These are phyloP conservation scores for Trichosporon ovoides DNA, from an alignment of 1,284 basidiomycete genomes.

Conservation along the genomic window DNA sequence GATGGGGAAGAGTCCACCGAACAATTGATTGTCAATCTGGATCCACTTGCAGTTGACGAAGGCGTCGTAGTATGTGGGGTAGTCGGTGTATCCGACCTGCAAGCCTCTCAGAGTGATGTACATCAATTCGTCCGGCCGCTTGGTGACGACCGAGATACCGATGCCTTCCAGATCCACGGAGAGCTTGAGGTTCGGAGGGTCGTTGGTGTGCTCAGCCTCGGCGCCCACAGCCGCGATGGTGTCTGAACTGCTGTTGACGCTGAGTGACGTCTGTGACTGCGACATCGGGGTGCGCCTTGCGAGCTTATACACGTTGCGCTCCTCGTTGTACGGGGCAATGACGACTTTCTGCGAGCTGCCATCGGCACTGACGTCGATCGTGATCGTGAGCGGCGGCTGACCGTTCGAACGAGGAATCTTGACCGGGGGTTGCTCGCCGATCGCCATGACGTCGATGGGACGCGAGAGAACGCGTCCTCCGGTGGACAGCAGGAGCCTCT, in stretches of 20 bases:
- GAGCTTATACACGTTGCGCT: conserved; percentile 83
- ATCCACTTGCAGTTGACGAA: conserved; percentile 81
- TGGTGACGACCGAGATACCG: conserved; percentile 88
- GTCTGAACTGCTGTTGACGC: conserved; percentile 1
- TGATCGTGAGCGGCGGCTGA: conserved; percentile 60
- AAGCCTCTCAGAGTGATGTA: conserved; percentile 78
- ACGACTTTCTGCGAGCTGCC: conserved; percentile 79
- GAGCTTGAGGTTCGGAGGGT: conserved; percentile 64
- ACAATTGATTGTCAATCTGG: conserved; percentile 96
- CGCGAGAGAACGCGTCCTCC: conserved; percentile 60
- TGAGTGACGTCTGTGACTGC: conserved; percentile 24
- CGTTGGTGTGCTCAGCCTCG: conserved; percentile 74
- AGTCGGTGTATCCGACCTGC: conserved; percentile 81
- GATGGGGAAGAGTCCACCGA: conserved; percentile 92
- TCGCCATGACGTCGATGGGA: conserved; percentile 88
- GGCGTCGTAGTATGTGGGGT: conserved; percentile 71
- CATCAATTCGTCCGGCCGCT: conserved; percentile 79
- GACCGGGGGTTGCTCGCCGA: conserved; percentile 87
- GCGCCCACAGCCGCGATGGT: conserved; percentile 56
- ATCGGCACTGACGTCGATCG: conserved; percentile 92
- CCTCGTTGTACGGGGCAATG: conserved; percentile 81
- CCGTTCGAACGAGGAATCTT: conserved; percentile 55
- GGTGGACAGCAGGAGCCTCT: conserved; percentile 68
- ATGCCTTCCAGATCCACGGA: conserved; percentile 81
- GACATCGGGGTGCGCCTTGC: conserved; percentile 48